Conservation (phyloP, 768 basidiomycete species). For the Kwoniella europaea region DNA sequence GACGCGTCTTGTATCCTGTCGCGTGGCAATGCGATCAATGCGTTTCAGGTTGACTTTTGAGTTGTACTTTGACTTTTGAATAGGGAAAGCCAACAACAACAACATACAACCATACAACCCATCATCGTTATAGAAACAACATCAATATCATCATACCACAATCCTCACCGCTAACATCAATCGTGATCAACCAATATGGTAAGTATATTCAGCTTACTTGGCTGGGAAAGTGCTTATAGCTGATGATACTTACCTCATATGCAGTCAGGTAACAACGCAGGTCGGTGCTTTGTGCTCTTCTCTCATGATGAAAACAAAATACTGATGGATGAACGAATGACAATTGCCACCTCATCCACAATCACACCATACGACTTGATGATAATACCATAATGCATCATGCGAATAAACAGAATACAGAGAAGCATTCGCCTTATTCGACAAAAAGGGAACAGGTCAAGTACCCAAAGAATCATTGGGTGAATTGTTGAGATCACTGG, state of each 20-base stretch:
- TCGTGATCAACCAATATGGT: background rate
- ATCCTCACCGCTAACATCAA: no score
- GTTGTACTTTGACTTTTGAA: slow-evolving; percentile 7
- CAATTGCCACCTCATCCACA: no score
- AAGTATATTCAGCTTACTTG: background rate
- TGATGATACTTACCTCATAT: background rate
- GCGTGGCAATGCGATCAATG: slow-evolving; percentile 8
- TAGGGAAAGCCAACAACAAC: background rate
- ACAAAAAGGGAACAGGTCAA: slow-evolving; percentile 90
- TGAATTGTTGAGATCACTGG: slow-evolving; percentile 88
- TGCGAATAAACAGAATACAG: slow-evolving; percentile 72
- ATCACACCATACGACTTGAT: background rate
- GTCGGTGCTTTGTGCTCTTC: slow-evolving; percentile 20
- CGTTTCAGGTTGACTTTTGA: slow-evolving; percentile 13
- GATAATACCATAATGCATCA: no score
- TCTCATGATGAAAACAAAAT: no score
- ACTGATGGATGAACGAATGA: no score
- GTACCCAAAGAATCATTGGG: slow-evolving; percentile 87
- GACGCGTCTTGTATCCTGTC: slow-evolving; percentile 21
- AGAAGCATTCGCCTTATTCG: slow-evolving; percentile 96
- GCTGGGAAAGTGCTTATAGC: background rate
- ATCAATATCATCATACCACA: background rate
- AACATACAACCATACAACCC: background rate
- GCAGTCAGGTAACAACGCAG: slow-evolving; percentile 50
- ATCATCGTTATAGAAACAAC: background rate